Conservation (phyloP, 345 rosid genomes). For the Cochlearia excelsa region DNA sequence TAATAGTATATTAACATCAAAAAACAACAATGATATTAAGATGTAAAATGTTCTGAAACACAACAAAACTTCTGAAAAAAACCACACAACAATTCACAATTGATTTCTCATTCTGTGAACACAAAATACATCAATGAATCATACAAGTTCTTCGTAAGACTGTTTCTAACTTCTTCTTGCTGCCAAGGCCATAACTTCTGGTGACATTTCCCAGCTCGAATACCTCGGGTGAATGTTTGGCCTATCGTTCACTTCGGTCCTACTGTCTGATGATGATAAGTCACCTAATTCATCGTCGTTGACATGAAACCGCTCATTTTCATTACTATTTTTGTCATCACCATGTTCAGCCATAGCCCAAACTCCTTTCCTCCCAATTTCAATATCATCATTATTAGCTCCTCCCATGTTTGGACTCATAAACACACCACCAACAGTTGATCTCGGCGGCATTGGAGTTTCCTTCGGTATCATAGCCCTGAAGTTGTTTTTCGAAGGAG, state of each 20-base stretch:
- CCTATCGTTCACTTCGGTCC: conserved; percentile 46
- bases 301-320: conserved; percentile 54
- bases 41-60: conserved; percentile 10
- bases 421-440: conserved; percentile 64
- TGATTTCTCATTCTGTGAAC: conserved; percentile 6
- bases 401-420: conserved; percentile 95
- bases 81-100: conserved; percentile 22
- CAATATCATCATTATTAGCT: conserved; percentile 68
- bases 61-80: not conserved
- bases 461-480: conserved; percentile 63
- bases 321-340: conserved; percentile 32
- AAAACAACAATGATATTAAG: conserved; percentile 19
- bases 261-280: conserved; percentile 58
- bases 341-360: conserved; percentile 76
- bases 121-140: conserved; percentile 16
- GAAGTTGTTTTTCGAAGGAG: conserved; percentile 71
- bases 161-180: conserved; percentile 44
- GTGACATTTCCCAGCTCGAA: conserved; percentile 64
- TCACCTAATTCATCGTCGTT: conserved; percentile 75
- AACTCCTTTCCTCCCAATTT: conserved; percentile 90
- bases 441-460: conserved; percentile 50
- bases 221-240: conserved; percentile 60
- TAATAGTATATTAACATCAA: conserved; percentile 10
- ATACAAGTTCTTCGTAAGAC: too few relatives aligned
- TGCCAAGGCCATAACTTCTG: conserved; percentile 83